Evolutionary conservation across 345 rosid species (phyloP), one percentile per base, ranked within the genome.

Genomic region (Arabidopsis arenosa): DNA sequence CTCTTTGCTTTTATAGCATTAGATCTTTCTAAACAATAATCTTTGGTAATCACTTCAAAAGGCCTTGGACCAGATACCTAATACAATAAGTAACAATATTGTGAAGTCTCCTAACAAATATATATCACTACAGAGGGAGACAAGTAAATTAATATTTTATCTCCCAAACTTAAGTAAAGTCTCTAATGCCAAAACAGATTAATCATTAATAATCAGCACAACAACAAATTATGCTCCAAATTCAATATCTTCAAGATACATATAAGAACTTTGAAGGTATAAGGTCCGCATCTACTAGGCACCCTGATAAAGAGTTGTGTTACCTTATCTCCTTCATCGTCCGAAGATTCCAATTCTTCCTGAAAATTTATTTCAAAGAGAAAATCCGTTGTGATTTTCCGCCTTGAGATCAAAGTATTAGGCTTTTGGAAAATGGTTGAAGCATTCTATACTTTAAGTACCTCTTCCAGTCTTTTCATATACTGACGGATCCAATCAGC

Each of bases 401-500:
- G 1, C 43, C 60, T 14, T 44, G 17, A 14, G 17, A 44, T 44
- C 3, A 44, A 44, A 44, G 17, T 44, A 44, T 13, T 5, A 14
- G 15, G 6, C 48, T 44, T 14, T 44, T 14, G 17, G 7, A 44
- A 44, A 5, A 43, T 28, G 7, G 7, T 12, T 14, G 51, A 82
- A 68, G 35, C 53, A 45, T n/a, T 66, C 32, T 8, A 33, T 61
- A 69, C 14, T 44, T 44, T 12, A 51, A 7, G 35, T 80, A 90
- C 98, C 91, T 91, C 98, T 80, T 91, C 97, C 58, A 91, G 89
- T 53, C 88, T 94, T 75, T 77, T 83, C 88, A 93, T 73, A 80
- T 93, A 93, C 75, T 84, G 93, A 72, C 88, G 83, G 61, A 93
- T 93, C 97, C 96, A 93, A 80, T 91, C 96, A 48, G 94, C 93